Evolutionary conservation across 73 alveolate species (phyloP), one percentile per base, ranked within the genome.

Genomic region (Paraurostyla sp.): DNA sequence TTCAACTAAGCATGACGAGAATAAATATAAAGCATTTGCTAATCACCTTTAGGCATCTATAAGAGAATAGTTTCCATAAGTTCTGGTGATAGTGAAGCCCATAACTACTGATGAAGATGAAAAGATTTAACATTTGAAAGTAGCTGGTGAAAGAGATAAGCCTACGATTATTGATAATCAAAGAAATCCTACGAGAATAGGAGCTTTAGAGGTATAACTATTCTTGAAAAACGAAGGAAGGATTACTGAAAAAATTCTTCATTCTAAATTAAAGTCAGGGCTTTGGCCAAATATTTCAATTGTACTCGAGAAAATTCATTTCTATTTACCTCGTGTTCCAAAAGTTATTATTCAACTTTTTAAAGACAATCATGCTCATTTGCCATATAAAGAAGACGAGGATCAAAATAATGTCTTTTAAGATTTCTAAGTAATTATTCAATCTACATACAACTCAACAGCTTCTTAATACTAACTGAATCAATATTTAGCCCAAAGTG

Each of bases 1-100:
- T 7, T 78, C 89, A 4, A 78, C 89, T 0, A 78, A 78, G 38
- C 89, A 78, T 78, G 89, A 78, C 35, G 89, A 78, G 33, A 78
- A 51, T 27, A 78, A 78, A 36, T 78, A 78, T 54, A 59, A 35
- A 15, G 78, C 89, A 52, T 78, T 78, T 38, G 76, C 89, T 20
- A 36, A 51, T 25, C 76, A 50, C 62, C 27, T 78, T 9, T 43
- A 78, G 59, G 76, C 80, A 52, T 46, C 89, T 7, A 41, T 78
- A 32, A 78, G 69, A 38, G 89, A 78, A 51, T 36, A 78, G 59
- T 78, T 78, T 35, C 89, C 89, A 1, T 60, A 52, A 54, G 89
- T 78, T 78, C 58, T 43, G 13, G 89, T 78, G 6, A 51, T 78
- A 6, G 78, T 78, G 15, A 78, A 78, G 29, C 89, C 89, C 3